phyloP scores from a whole-genome alignment of 768 basidiomycete species.

The Mycena crocata region DNA sequence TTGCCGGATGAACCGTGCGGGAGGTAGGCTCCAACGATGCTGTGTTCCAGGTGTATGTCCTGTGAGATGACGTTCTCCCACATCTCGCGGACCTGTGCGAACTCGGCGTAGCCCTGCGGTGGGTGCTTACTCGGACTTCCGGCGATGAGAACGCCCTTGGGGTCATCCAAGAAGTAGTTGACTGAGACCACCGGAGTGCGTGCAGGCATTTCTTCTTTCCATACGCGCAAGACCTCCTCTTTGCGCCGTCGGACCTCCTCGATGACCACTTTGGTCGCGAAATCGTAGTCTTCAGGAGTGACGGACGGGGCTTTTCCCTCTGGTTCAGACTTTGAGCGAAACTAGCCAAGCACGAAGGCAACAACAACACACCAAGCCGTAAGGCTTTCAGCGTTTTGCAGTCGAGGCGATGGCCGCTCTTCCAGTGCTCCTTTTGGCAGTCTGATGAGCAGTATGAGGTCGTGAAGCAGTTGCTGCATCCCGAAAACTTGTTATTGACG shows the following conservation, averaged over 20 bases:
- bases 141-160: conserved; percentile 20
- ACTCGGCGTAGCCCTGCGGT: conserved; percentile 26
- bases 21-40: conserved; percentile 22
- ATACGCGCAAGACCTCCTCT: conserved; percentile 23
- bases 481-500: conserved; percentile 23
- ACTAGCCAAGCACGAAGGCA: background rate
- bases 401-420: conserved; percentile 24
- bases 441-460: conserved; percentile 22
- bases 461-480: conserved; percentile 33
- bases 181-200: conserved; percentile 26
- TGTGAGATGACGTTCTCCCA: conserved; percentile 30
- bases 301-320: conserved; percentile 21
- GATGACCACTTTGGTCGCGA: conserved; percentile 23
- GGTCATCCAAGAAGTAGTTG: conserved; percentile 25
- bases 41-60: conserved; percentile 28
- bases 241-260: conserved; percentile 29
- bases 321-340: background rate
- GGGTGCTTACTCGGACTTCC: conserved; percentile 25
- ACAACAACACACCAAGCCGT: conserved; percentile 9
- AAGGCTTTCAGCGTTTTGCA: conserved; percentile 25
- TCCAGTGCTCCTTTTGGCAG: conserved; percentile 34
- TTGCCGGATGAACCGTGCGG: conserved; percentile 21
- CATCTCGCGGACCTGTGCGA: conserved; percentile 18
- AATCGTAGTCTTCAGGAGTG: conserved; percentile 28
- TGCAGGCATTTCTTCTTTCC: conserved; percentile 26